Percentiles rank a stretch among this genome's conserved stretches.
These are phyloP conservation scores for Aurantiochytrium sp. DNA, from an alignment of 108 stramenopile species.

Conservation along the genomic window DNA sequence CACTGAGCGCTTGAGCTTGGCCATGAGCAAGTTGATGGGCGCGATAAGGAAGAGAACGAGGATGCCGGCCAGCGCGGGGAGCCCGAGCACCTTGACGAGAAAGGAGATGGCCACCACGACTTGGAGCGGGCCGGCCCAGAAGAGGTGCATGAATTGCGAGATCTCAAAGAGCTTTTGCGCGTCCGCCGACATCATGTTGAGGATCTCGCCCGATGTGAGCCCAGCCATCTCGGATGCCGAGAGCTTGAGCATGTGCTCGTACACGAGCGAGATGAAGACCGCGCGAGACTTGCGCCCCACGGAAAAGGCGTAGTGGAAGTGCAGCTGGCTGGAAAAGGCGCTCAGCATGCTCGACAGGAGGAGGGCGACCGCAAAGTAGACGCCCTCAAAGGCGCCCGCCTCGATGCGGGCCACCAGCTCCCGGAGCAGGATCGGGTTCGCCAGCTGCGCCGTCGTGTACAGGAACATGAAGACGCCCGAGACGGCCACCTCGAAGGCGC, in stretches of 20 bases:
- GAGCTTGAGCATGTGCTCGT: slow-evolving; percentile 59
- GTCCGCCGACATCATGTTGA: slow-evolving; percentile 75
- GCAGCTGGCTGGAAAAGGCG: slow-evolving; percentile 64
- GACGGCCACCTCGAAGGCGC: slow-evolving; percentile 42
- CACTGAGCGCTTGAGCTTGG: slow-evolving; percentile 55
- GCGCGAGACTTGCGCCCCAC: slow-evolving; percentile 62
- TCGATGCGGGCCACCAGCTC: slow-evolving; percentile 63
- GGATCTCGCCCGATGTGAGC: slow-evolving; percentile 57
- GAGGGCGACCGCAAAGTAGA: slow-evolving; percentile 56
- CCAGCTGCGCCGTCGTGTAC: slow-evolving; percentile 62
- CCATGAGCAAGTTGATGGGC: slow-evolving; percentile 49
- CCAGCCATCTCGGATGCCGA: slow-evolving; percentile 59
- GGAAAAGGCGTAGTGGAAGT: slow-evolving; percentile 64
- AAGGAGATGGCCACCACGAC: slow-evolving; percentile 66
- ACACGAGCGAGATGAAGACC: slow-evolving; percentile 59
- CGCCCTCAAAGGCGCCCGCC: slow-evolving; percentile 47
- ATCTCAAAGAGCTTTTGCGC: slow-evolving; percentile 61
- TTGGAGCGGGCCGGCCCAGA: slow-evolving; percentile 74
- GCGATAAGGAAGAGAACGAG: slow-evolving; percentile 60
- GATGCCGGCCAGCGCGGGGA: slow-evolving; percentile 52
- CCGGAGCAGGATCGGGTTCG: slow-evolving; percentile 68
- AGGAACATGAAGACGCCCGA: slow-evolving; percentile 69
- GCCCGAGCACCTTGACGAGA: slow-evolving; percentile 56
- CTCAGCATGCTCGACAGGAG: slow-evolving; percentile 53
- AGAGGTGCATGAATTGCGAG: slow-evolving; percentile 72